Base-by-base conservation (phyloP, 192 early-diverging fungal genomes). In the Chytriomyces sp. region DNA sequence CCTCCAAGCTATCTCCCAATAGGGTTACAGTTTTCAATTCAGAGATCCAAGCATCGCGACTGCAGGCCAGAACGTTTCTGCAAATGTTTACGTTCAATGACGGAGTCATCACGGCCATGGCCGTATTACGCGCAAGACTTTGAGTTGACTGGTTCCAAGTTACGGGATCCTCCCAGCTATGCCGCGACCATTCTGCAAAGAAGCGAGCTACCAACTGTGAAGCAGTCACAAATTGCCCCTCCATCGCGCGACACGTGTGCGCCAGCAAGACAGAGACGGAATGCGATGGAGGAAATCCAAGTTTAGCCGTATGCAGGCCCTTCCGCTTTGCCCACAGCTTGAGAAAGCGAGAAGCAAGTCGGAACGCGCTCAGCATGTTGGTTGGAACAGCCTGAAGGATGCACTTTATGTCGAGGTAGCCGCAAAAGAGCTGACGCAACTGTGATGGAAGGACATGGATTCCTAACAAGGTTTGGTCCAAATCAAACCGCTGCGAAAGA, bases 221-320 rank as follows among this genome's bases (percentile, higher is more conserved):
- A 30, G 59, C 59, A 0, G 59, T 64, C 5, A 39, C 8, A 7
- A 64, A 17, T 25, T n/a, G 56, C 66, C 12, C 64, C n/a, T n/a
- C n/a, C n/a, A n/a, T n/a, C n/a, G n/a, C n/a, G n/a, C n/a, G n/a
- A n/a, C n/a, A n/a, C n/a, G n/a, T n/a, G n/a, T n/a, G n/a, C 25
- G 52, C 69, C 58, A 59, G 10, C 39, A 71, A 39, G n/a, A 71
- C 69, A 60, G 57, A 60, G 10, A 71, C 17, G 5, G 57, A 14
- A 44, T 59, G 39, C 6, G 37, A 59, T 10, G 56, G 37, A 5
- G 58, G 58, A 32, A 60, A 60, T 28, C 69, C 69, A 4, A 71
- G 30, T n/a, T 37, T 31, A 4, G 17, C 49, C 12, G 3, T 31
- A 10, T 10, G 5, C 5, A 68, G 12, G 12, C 66, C 66, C 0